These are phyloP conservation scores for Pyrenula massariospora DNA, from an alignment of 495 filamentous ascomycete genomes.

Conservation along the genomic window DNA sequence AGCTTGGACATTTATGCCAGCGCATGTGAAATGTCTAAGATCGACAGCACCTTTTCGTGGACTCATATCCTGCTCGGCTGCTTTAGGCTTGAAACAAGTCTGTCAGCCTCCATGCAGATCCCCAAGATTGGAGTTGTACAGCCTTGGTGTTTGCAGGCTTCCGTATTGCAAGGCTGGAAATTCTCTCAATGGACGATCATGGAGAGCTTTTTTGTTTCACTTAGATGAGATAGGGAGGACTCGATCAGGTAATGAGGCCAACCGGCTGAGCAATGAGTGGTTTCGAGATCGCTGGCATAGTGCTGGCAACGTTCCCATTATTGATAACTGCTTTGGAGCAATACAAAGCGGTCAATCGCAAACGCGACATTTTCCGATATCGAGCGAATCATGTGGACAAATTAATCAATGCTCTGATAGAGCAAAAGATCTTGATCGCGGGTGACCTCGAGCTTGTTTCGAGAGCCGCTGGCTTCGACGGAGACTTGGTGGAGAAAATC, in stretches of 20 bases:
- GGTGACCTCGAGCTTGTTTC: constrained; percentile 1
- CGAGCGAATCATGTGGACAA: constrained; percentile 1
- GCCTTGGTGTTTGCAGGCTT: not conserved
- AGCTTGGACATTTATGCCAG: no score
- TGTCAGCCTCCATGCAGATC: no score
- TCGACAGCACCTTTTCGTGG: no score
- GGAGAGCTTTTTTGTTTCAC: no score
- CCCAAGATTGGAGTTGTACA: not conserved
- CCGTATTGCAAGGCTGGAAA: not conserved
- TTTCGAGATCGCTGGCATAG: constrained; percentile 28
- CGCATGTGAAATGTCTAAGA: no score
- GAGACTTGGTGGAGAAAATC: not conserved
- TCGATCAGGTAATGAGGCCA: no score
- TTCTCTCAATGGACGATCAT: no score
- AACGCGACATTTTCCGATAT: not conserved
- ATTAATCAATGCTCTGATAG: constrained; percentile 4
- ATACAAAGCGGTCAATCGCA: constrained; percentile 13
- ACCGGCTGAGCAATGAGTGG: constrained; percentile 22
- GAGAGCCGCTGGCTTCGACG: not conserved
- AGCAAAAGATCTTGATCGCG: constrained; percentile 3
- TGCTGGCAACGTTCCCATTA: constrained; percentile 27
- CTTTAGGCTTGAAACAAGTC: no score
- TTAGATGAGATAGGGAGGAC: no score
- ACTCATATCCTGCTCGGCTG: no score
- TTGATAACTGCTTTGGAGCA: constrained; percentile 22